Base-by-base conservation (phyloP, 768 basidiomycete genomes). In the Tricholoma terreum region DNA sequence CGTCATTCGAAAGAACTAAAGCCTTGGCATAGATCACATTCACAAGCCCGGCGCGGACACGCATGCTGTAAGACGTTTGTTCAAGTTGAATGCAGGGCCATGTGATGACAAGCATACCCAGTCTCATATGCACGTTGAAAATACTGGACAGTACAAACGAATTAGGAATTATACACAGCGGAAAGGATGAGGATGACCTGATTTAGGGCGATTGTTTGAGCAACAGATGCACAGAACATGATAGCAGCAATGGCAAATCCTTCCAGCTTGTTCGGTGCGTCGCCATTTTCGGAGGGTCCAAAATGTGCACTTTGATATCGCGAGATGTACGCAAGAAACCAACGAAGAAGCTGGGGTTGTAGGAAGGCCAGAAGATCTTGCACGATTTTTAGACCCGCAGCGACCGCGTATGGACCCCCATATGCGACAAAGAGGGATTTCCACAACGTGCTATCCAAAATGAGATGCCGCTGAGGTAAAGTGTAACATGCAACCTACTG, bases 31-130 rank as follows among this genome's bases (percentile, higher is more conserved):
- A 98, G 52, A 97, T 92, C 3, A 80, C 82, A 1, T 86, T 86
- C 12, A 98, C 84, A 19, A 98, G 81, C 0, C 94, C 95, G 0
- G 92, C 89, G 27, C 94, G 86, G 43, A 97, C 83, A n/a, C 95
- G 86, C 94, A 96, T 96, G 7, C 92, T 79, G 35, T 11, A 42
- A 19, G 11, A 52, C 34, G 11, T 60, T 27, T 31, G 17, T 7
- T n/a, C 30, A 42, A 5, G 8, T 36, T 2, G n/a, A 11, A 7
- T 2, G 17, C 33, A 30, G 8, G 11, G 17, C 34, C 19, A 50
- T 10, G 6, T 9, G 10, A 2, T 4, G 24, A 42, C 4, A n/a
- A 14, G 64, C 68, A 15, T 59, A 79, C 77, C 79, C 92, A 9
- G 89, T 90, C 65, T 89, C 84, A 66, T 83, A 90, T 48, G 86